Base-by-base conservation (phyloP, 2,329 filamentous ascomycete species). In the Ceratocystis cacaofunesta region DNA sequence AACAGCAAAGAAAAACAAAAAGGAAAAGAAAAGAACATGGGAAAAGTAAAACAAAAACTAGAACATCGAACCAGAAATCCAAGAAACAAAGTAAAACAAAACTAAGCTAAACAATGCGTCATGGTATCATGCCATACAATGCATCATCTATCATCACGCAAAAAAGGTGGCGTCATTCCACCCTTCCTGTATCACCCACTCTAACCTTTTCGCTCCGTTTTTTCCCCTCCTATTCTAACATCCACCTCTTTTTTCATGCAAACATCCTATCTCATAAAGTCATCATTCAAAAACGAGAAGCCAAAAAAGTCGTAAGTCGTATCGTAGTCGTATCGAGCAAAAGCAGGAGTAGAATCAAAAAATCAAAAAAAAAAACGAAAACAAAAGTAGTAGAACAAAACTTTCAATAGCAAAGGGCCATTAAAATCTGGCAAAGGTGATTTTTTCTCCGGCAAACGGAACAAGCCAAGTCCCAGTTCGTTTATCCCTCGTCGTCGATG, bases 121-220 rank as follows among this genome's bases (percentile, higher is more conserved):
- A 58, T 58, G 52, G 52, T 58, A 58, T 58, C 52, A 58, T 58
- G 52, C 52, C 52, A n/a, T 58, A 58, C 52, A 58, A 58, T 58
- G 52, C 52, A 58, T 58, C 52, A 58, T 30, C 25, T 57, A 58
- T 58, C 52, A 32, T 58, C 52, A 58, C 48, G 52, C 52, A 30
- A 58, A 50, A 50, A 58, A 25, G 7, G 52, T 58, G 52, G 52
- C n/a, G 52, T 58, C 52, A 58, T 58, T 30, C 52, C 25, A 58
- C 12, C 52, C 46, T 22, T n/a, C 46, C 12, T 32, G 25, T 32
- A 30, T 15, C 25, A 30, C 46, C 46, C 46, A 50, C 25, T 58
- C 52, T 58, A 58, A 32, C 52, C 25, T 17, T 30, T 36, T 17
- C 7, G 6, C 10, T 36, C 32, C 46, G 5, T 12, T 58, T 58